These are phyloP conservation scores for Cryptococcus sp. DNA, from an alignment of 1,284 basidiomycete species.

Conservation along the genomic window DNA sequence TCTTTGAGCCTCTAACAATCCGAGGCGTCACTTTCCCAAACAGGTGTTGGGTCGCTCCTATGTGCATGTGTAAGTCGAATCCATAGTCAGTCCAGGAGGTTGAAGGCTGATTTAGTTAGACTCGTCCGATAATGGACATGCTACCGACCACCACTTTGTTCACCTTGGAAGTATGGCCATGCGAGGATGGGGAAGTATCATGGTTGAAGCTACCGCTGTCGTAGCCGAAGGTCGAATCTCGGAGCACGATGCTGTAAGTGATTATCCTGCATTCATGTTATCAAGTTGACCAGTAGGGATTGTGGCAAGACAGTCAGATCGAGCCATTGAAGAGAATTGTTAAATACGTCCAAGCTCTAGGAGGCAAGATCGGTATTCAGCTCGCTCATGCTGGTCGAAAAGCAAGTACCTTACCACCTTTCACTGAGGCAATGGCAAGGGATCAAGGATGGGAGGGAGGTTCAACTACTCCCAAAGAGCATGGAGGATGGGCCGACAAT, in stretches of 20 bases:
- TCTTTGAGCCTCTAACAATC: conserved; percentile 67
- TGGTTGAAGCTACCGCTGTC: conserved; percentile 66
- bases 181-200: conserved; percentile 57
- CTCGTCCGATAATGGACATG: conserved; percentile 64
- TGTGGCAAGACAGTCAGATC: conserved; percentile 73
- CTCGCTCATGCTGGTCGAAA: conserved; percentile 75
- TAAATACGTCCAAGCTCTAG: conserved; percentile 68
- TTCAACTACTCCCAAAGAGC: conserved; percentile 48
- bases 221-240: conserved; percentile 67
- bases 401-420: conserved; percentile 61
- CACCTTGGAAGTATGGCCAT: conserved; percentile 58
- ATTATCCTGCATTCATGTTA: background rate
- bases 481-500: conserved; percentile 68
- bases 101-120: conserved; percentile 47
- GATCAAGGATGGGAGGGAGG: conserved; percentile 40
- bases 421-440: conserved; percentile 48
- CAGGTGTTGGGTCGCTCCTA: conserved; percentile 54
- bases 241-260: conserved; percentile 46
- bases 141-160: conserved; percentile 74
- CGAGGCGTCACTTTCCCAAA: conserved; percentile 66
- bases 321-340: conserved; percentile 64
- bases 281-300: conserved; percentile 46
- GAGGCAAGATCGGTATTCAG: conserved; percentile 67
- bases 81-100: background rate
- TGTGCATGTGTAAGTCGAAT: conserved; percentile 56